Conservation (phyloP, 148 eudicot genomes). For the Silene latifolia region DNA sequence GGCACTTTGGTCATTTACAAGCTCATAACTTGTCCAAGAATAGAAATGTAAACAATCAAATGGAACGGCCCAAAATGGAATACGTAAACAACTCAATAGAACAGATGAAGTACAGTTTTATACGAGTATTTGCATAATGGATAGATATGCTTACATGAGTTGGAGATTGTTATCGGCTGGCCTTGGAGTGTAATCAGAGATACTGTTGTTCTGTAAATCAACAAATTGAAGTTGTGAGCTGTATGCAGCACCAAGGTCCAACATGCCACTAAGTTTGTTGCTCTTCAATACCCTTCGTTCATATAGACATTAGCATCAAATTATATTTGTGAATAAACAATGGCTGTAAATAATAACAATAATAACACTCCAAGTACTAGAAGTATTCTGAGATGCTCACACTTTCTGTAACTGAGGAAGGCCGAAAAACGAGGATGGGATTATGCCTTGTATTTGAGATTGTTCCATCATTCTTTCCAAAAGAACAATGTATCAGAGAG, state of each 20-base stretch:
- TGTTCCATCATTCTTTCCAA: constrained; percentile 48
- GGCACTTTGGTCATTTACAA: too few relatives aligned
- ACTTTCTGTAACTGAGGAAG: constrained; percentile 53
- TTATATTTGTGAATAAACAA: too few relatives aligned
- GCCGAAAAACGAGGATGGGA: constrained; percentile 47
- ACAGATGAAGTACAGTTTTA: too few relatives aligned
- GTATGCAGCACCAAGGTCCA: constrained; percentile 42
- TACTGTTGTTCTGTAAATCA: constrained; percentile 53
- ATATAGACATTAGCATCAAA: background rate
- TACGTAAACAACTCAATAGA: too few relatives aligned
- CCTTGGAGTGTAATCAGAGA: constrained; percentile 25
- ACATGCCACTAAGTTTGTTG: constrained; percentile 54
- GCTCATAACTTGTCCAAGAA: too few relatives aligned
- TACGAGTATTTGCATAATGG: too few relatives aligned
- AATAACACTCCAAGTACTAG: too few relatives aligned
- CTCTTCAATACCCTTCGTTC: constrained; percentile 35
- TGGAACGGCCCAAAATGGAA: too few relatives aligned
- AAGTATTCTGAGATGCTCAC: constrained; percentile 33
- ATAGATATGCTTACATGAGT: constrained; percentile 49
- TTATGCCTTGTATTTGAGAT: constrained; percentile 36
- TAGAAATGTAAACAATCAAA: too few relatives aligned
- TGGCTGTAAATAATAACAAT: too few relatives aligned
- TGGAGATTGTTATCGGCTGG: constrained; percentile 19
- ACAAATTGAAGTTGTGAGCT: constrained; percentile 53
- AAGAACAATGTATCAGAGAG: background rate